Evolutionary conservation across 352 stramenopile genomes (phyloP).

Genomic region (Pythium graminicola): DNA sequence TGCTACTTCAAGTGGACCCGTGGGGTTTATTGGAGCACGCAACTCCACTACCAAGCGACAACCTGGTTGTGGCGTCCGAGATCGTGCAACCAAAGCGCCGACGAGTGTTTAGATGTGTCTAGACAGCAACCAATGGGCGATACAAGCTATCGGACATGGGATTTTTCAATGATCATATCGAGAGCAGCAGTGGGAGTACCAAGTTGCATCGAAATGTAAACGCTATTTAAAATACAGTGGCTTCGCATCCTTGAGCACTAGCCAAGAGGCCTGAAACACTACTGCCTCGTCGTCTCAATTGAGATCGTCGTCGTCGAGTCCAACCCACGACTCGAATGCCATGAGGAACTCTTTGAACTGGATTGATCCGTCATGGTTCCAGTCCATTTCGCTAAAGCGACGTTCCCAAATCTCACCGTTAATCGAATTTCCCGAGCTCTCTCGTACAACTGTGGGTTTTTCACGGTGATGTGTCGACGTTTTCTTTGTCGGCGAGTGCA

Average conservation of each 20-base stretch:
- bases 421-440: constrained; percentile 28
- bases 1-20: constrained; percentile 51
- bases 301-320: constrained; percentile 62
- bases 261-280: too few species aligned
- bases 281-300: too few species aligned
- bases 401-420: constrained; percentile 72
- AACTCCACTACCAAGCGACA: constrained; percentile 60
- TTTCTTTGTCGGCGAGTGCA: constrained; percentile 77
- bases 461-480: constrained; percentile 33
- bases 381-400: constrained; percentile 86
- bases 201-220: constrained; percentile 19
- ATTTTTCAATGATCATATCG: neutral
- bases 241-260: constrained; percentile 2
- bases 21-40: constrained; percentile 74
- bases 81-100: constrained; percentile 52
- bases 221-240: constrained; percentile 32
- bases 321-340: constrained; percentile 83
- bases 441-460: constrained; percentile 7
- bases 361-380: constrained; percentile 78
- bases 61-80: constrained; percentile 32
- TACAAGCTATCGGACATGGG: too few species aligned
- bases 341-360: constrained; percentile 89
- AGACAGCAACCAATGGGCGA: constrained; percentile 9
- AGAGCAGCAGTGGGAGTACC: neutral
- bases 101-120: constrained; percentile 67